Evolutionary conservation across 225 moss, liverwort and hornwort genomes (phyloP).

Genomic region (Marchantia paleacea): DNA sequence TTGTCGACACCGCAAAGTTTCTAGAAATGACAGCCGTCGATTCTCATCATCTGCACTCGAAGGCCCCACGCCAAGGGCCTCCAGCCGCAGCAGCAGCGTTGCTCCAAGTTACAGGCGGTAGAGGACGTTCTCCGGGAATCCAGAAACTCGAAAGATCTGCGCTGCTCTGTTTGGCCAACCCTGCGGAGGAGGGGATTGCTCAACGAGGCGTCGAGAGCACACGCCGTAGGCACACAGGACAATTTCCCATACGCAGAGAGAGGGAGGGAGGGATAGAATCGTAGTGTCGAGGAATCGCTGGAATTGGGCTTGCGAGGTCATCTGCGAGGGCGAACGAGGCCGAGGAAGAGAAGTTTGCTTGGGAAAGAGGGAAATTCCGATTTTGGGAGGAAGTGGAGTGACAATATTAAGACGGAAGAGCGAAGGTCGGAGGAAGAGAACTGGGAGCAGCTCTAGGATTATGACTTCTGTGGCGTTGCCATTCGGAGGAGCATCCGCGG

Average conservation of each 20-base stretch:
- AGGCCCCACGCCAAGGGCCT: neutral
- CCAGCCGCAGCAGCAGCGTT: neutral
- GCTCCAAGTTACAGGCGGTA: neutral
- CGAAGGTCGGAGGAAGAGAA: neutral
- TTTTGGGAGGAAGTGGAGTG: too few species aligned
- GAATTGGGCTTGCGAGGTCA: too few species aligned
- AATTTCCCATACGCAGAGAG: too few species aligned
- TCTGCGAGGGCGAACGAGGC: too few species aligned
- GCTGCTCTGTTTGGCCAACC: neutral
- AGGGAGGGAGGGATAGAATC: too few species aligned
- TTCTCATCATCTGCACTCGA: neutral
- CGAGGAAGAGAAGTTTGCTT: too few species aligned
- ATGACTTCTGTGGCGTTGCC: slow-evolving; percentile 58
- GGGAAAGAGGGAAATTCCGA: neutral
- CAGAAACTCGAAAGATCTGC: neutral
- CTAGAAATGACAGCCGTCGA: neutral
- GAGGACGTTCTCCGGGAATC: neutral
- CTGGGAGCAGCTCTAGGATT: slow-evolving; percentile 1
- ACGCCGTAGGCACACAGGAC: neutral
- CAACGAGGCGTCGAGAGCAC: slow-evolving; percentile 8
- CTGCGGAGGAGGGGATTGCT: neutral
- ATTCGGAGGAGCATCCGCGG: slow-evolving; percentile 34
- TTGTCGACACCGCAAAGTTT: neutral
- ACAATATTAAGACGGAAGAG: neutral
- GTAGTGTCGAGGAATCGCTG: too few species aligned